phyloP scores from a whole-genome alignment of 2,329 filamentous ascomycete species.

The Aspergillus latus region DNA sequence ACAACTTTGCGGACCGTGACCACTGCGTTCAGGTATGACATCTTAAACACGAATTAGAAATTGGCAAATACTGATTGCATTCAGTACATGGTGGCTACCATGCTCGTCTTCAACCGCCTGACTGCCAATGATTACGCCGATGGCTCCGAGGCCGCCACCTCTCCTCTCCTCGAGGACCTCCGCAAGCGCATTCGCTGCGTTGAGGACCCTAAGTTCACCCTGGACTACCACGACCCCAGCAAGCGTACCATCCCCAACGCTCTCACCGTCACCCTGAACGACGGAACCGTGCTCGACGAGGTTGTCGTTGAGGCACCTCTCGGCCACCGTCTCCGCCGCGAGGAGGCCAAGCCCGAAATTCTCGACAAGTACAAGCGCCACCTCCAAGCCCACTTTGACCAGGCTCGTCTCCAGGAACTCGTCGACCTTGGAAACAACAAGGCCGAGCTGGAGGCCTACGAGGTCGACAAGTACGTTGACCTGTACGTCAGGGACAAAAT shows the following conservation, averaged over 20 bases:
- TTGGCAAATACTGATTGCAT: conserved; percentile 22
- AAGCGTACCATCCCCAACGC: conserved; percentile 98
- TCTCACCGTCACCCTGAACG: conserved; percentile 89
- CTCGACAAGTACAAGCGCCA: conserved; percentile 94
- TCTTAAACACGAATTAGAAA: not conserved
- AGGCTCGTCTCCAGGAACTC: conserved; percentile 76
- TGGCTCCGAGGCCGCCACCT: conserved; percentile 86
- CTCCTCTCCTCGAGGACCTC: conserved; percentile 83
- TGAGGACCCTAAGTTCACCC: conserved; percentile 91
- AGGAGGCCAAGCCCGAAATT: conserved; percentile 98
- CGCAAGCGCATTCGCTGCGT: conserved; percentile 93
- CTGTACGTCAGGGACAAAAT: conserved; percentile 65
- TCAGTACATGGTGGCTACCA: conserved; percentile 91
- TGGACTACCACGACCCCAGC: conserved; percentile 90
- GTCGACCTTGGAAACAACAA: conserved; percentile 75
- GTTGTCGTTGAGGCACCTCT: conserved; percentile 91
- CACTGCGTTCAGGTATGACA: conserved; percentile 81
- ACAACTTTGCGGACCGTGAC: conserved; percentile 99
- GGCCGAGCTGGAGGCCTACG: conserved; percentile 72
- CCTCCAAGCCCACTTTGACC: conserved; percentile 76
- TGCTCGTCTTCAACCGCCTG: conserved; percentile 93
- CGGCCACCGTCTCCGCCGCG: conserved; percentile 83
- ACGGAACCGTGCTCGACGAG: conserved; percentile 88
- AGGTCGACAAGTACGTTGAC: conserved; percentile 92
- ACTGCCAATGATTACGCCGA: conserved; percentile 93